phyloP scores from a whole-genome alignment of 108 stramenopile genomes.

The Fistulifera solaris region DNA sequence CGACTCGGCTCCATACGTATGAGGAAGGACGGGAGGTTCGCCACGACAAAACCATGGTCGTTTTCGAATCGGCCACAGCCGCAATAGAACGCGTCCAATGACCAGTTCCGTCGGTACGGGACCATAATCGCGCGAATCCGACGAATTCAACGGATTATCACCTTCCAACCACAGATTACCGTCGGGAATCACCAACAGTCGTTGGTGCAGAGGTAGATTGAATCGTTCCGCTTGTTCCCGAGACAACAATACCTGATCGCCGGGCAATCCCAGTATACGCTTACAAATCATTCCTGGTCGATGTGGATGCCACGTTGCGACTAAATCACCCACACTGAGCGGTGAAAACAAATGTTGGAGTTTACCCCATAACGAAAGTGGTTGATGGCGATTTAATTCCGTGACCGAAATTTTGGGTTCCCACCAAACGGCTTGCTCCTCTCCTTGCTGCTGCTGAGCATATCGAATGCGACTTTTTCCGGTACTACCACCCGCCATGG shows the following conservation, averaged over 20 bases:
- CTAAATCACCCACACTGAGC: slow-evolving; percentile 77
- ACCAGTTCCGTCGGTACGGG: slow-evolving; percentile 79
- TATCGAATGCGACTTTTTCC: slow-evolving; percentile 16
- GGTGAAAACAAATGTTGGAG: slow-evolving; percentile 30
- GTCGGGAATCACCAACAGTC: slow-evolving; percentile 45
- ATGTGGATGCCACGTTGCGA: slow-evolving; percentile 74
- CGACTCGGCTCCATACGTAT: slow-evolving; percentile 16
- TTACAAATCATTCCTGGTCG: slow-evolving; percentile 86
- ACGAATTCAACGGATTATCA: slow-evolving; percentile 78
- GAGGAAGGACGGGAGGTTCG: slow-evolving; percentile 14
- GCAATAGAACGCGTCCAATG: slow-evolving; percentile 71
- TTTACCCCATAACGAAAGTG: slow-evolving; percentile 20
- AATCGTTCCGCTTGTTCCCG: slow-evolving; percentile 5
- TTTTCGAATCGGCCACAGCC: slow-evolving; percentile 78
- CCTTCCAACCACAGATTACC: slow-evolving; percentile 94
- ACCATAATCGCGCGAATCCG: slow-evolving; percentile 90
- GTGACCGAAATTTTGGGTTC: slow-evolving; percentile 37
- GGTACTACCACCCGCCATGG: slow-evolving; percentile 34
- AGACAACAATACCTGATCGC: slow-evolving; percentile 51
- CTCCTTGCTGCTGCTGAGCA: slow-evolving; percentile 9
- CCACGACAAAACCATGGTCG: slow-evolving; percentile 19
- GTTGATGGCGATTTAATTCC: slow-evolving; percentile 6
- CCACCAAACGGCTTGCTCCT: slow-evolving; percentile 16
- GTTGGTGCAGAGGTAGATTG: neutral
- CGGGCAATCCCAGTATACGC: slow-evolving; percentile 86